Conservation (phyloP, 441 rosid genomes). For the Arabidopsis hybrid region DNA sequence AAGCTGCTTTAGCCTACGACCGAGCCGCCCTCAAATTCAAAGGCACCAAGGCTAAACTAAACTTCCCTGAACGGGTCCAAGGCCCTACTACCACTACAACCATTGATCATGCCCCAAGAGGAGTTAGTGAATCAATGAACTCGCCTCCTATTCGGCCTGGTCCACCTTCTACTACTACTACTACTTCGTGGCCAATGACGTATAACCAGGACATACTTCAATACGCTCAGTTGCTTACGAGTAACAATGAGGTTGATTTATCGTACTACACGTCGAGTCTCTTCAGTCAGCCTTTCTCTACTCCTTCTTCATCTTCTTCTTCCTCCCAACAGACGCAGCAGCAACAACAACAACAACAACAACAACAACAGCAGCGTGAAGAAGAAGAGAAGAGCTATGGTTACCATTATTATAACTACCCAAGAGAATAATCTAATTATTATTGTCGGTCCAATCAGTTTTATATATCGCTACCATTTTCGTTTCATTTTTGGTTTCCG, state of each 20-base stretch:
- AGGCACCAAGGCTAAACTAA: constrained; percentile 83
- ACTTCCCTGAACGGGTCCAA: constrained; percentile 86
- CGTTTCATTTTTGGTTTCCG: constrained; percentile 1
- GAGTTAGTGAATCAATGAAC: constrained; percentile 33
- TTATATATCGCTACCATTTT: background rate
- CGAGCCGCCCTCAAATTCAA: constrained; percentile 76
- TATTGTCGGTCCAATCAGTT: constrained; percentile 11
- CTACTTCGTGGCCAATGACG: constrained; percentile 44
- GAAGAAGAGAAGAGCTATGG: constrained; percentile 38
- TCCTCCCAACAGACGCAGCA: constrained; percentile 40
- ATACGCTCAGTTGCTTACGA: constrained; percentile 81
- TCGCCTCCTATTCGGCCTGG: constrained; percentile 35
- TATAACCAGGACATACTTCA: constrained; percentile 69
- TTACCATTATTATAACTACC: constrained; percentile 44
- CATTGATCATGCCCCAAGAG: constrained; percentile 12
- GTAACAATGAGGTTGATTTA: constrained; percentile 64
- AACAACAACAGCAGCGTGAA: constrained; percentile 43
- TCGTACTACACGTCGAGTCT: constrained; percentile 67
- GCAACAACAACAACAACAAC: constrained; percentile 12
- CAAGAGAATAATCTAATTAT: constrained; percentile 41
- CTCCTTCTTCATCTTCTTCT: constrained; percentile 45
- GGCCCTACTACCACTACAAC: constrained; percentile 47
- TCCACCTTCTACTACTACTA: constrained; percentile 42
- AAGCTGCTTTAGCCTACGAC: constrained; percentile 91
- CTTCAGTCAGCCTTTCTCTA: constrained; percentile 49